A percentile compares a stretch with the other conserved stretches of the same genome.
These are phyloP conservation scores for Candida freyschussii DNA, from an alignment of 1,139 yeast species.

Conservation along the genomic window DNA sequence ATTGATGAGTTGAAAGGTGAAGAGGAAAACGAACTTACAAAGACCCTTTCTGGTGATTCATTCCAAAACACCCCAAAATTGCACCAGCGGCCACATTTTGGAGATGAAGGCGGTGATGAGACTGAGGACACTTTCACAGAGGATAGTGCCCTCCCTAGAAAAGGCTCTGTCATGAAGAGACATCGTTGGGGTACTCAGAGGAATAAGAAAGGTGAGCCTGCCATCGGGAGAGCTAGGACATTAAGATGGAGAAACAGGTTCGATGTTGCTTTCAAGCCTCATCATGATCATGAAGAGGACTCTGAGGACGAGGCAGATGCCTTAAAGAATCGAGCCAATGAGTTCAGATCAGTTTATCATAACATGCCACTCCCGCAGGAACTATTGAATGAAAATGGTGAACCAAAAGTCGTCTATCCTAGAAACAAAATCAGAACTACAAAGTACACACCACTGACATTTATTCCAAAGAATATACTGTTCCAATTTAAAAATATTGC, in stretches of 20 bases:
- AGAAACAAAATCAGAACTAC: slow-evolving; percentile 95
- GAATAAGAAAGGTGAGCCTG: slow-evolving; percentile 66
- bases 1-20: slow-evolving; percentile 12
- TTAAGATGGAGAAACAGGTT: slow-evolving; percentile 32
- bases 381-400: slow-evolving; percentile 55
- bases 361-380: slow-evolving; percentile 67
- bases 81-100: slow-evolving; percentile 17
- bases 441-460: slow-evolving; percentile 85
- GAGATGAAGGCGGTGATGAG: slow-evolving; percentile 8
- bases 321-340: slow-evolving; percentile 20
- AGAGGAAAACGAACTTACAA: slow-evolving; percentile 15
- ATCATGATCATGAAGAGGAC: slow-evolving; percentile 12
- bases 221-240: slow-evolving; percentile 36
- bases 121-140: slow-evolving; percentile 7
- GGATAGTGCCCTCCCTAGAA: slow-evolving; percentile 18
- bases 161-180: slow-evolving; percentile 48
- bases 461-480: slow-evolving; percentile 76
- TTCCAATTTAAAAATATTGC: slow-evolving; percentile 88
- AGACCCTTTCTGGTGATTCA: slow-evolving; percentile 18
- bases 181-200: slow-evolving; percentile 91
- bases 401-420: slow-evolving; percentile 56
- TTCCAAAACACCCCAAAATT: slow-evolving; percentile 19
- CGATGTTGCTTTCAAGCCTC: slow-evolving; percentile 15
- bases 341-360: slow-evolving; percentile 52
- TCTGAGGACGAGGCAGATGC: slow-evolving; percentile 27